Evolutionary conservation across 2,329 filamentous ascomycete genomes (phyloP).

Genomic region (Fusarium sulawesiense): DNA sequence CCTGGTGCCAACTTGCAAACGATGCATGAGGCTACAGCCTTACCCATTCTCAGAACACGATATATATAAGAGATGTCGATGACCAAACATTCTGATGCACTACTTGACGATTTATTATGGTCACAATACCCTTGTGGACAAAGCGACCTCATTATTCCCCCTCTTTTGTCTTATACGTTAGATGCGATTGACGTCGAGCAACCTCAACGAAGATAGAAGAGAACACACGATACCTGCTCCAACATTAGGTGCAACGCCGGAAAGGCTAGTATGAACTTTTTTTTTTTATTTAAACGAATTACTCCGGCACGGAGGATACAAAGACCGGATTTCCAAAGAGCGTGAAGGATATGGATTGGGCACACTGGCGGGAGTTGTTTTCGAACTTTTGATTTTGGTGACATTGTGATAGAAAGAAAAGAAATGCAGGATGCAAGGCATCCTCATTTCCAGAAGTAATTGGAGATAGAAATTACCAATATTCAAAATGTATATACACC

Average conservation of each 20-base stretch:
- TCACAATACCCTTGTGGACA: conserved; percentile 42
- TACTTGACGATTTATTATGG: conserved; percentile 31
- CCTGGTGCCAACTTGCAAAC: conserved; percentile 70
- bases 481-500: conserved; percentile 19
- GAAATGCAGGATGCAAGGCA: conserved; percentile 11
- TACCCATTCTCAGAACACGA: conserved; percentile 5
- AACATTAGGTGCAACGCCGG: conserved; percentile 14
- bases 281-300: not conserved
- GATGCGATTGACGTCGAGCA: conserved; percentile 29
- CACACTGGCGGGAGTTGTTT: conserved; percentile 29
- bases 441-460: conserved; percentile 19
- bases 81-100: conserved; percentile 15
- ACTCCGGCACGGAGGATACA: conserved; percentile 25
- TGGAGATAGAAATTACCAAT: conserved; percentile 24
- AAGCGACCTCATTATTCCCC: conserved; percentile 26
- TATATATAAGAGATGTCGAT: conserved; percentile 13
- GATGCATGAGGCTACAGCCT: conserved; percentile 8
- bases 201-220: conserved; percentile 30
- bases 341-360: conserved; percentile 12
- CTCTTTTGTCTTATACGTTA: conserved; percentile 31
- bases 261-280: conserved; percentile 8
- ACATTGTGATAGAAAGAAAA: conserved; percentile 31
- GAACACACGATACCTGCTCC: conserved; percentile 19
- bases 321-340: conserved; percentile 3
- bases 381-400: conserved; percentile 16